A percentile compares a stretch with the other conserved stretches of the same genome.
Conservation (phyloP, 2,329 filamentous ascomycete species). For the Chaetomiaceae sp. region DNA sequence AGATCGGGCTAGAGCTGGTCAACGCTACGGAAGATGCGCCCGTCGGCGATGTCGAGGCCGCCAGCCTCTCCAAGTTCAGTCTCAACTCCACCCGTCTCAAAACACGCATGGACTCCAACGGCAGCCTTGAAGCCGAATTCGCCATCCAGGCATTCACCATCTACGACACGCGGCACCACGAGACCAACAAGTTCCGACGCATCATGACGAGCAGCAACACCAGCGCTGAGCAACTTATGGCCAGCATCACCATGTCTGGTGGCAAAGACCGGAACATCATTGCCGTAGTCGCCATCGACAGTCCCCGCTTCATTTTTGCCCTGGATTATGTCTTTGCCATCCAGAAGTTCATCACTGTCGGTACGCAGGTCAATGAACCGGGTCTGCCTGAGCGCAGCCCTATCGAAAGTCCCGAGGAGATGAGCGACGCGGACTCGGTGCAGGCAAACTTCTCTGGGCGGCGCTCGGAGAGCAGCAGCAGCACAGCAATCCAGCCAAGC, state of each 20-base stretch:
- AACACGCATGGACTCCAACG: slow-evolving; percentile 85
- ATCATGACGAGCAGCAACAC: slow-evolving; percentile 98
- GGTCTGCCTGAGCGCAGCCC: slow-evolving; percentile 47
- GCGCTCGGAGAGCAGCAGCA: slow-evolving; percentile 28
- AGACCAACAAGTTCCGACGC: slow-evolving; percentile 92
- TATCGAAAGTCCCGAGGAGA: slow-evolving; percentile 51
- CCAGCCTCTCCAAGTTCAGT: slow-evolving; percentile 89
- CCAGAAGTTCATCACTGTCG: slow-evolving; percentile 72
- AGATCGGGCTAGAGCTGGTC: slow-evolving; percentile 82
- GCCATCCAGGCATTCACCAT: slow-evolving; percentile 93
- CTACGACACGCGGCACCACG: slow-evolving; percentile 78
- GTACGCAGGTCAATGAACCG: slow-evolving; percentile 58
- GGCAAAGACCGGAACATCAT: slow-evolving; percentile 77
- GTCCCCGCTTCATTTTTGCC: slow-evolving; percentile 88
- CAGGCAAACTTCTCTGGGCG: slow-evolving; percentile 39
- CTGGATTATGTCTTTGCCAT: slow-evolving; percentile 92
- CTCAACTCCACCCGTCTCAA: slow-evolving; percentile 90
- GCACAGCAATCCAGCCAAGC: slow-evolving; percentile 9
- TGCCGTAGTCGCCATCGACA: slow-evolving; percentile 88
- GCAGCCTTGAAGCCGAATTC: slow-evolving; percentile 85
- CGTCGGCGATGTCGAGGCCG: slow-evolving; percentile 68
- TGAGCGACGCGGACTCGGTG: slow-evolving; percentile 52
- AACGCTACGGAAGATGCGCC: slow-evolving; percentile 69
- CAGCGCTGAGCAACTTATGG: slow-evolving; percentile 96
- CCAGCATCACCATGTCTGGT: slow-evolving; percentile 85